Conservation (phyloP, 352 stramenopile genomes). For the Elongisporangium senticosum region DNA sequence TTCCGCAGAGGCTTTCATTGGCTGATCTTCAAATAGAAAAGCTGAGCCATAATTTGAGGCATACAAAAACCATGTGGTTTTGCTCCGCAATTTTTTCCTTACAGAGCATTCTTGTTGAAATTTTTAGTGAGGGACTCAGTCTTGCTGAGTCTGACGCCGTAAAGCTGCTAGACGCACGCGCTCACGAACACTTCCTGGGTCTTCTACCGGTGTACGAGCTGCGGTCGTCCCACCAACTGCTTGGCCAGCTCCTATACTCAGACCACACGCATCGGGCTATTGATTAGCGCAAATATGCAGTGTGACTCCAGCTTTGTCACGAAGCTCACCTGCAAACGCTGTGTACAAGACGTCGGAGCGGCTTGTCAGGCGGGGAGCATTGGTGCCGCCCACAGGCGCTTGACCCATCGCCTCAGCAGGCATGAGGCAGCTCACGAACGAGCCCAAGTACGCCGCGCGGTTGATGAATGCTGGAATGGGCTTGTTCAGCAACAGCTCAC, state of each 20-base stretch:
- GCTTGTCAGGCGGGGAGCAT: conserved; percentile 9
- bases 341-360: conserved; percentile 42
- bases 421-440: conserved; percentile 81
- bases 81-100: too few species aligned
- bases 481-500: conserved; percentile 71
- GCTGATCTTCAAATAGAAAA: too few species aligned
- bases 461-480: conserved; percentile 91
- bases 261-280: neutral
- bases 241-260: neutral
- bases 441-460: conserved; percentile 89
- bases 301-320: neutral
- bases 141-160: neutral
- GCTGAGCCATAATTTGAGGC: too few species aligned
- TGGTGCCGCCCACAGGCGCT: conserved; percentile 52
- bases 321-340: conserved; percentile 49
- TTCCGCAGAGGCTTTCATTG: too few species aligned
- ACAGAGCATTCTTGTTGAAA: too few species aligned
- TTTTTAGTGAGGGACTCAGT: too few species aligned
- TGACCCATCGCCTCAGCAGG: conserved; percentile 43
- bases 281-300: neutral
- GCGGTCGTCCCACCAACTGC: neutral
- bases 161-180: neutral
- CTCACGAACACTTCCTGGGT: neutral
- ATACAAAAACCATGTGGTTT: too few species aligned
- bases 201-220: neutral